Percentiles rank a stretch among this genome's conserved stretches.
These are phyloP conservation scores for Carex pumila DNA, from an alignment of 176 grass and related monocot species.

Conservation along the genomic window DNA sequence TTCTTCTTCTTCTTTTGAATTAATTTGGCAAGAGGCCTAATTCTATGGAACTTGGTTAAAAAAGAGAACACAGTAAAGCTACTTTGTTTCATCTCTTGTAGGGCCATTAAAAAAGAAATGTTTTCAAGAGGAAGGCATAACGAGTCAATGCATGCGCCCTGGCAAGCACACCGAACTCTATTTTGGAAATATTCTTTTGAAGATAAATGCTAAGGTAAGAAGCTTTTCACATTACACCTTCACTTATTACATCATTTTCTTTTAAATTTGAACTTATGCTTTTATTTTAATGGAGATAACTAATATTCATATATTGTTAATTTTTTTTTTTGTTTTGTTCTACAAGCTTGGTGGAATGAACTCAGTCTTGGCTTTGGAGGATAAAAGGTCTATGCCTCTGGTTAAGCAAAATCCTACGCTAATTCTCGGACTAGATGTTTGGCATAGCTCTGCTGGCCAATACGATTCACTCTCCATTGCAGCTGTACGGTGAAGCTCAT, in stretches of 20 bases:
- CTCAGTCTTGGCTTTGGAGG: constrained; percentile 53
- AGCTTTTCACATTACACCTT: background rate
- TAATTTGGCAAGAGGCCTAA: background rate
- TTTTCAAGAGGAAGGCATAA: constrained; percentile 72
- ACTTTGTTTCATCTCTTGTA: constrained; percentile 13
- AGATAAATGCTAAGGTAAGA: constrained; percentile 81
- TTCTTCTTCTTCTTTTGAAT: background rate
- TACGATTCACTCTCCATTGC: constrained; percentile 71
- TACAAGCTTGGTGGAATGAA: constrained; percentile 73
- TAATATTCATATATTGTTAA: background rate
- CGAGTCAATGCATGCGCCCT: constrained; percentile 74
- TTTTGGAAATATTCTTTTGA: constrained; percentile 73
- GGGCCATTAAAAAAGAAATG: constrained; percentile 93
- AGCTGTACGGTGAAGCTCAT: constrained; percentile 32
- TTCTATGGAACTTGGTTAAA: background rate
- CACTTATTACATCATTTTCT: background rate
- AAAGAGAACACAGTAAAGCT: background rate
- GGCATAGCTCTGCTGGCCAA: constrained; percentile 48
- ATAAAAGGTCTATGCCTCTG: constrained; percentile 32
- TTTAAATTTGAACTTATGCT: background rate
- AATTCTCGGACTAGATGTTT: constrained; percentile 90
- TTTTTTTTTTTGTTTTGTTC: background rate
- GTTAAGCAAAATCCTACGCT: constrained; percentile 47
- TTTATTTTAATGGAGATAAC: background rate
- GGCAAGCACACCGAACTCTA: constrained; percentile 79